Evolutionary conservation across 495 filamentous ascomycete genomes (phyloP), one percentile per base, ranked within the genome.

Genomic region (Aspergillus indologenus): DNA sequence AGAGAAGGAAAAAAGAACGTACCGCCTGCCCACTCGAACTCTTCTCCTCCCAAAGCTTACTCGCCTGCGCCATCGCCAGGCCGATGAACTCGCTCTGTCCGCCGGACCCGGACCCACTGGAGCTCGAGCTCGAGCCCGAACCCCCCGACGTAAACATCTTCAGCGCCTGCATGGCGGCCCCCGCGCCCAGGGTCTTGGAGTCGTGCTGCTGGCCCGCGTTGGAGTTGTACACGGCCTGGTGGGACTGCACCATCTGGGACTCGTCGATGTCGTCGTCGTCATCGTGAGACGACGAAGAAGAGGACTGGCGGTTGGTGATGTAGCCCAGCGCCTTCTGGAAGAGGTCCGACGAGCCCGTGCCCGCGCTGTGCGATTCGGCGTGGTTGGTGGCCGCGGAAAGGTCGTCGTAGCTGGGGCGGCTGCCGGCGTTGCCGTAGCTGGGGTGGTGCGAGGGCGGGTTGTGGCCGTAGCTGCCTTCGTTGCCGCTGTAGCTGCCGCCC

Each of bases 51-150:
- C 85, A 89, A 65, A 89, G 63, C 71, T 85, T 83, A 19, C 77
- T 71, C 34, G 86, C 86, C 79, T 89, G 81, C 8, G 74, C 79
- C 86, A 89, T 89, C 0, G 86, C 86, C 71, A 87, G 68, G 5
- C 84, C 85, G 64, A 89, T 81, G 57, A 88, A 83, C 65, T 79
- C 69, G 65, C 81, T 86, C 77, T 87, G 77, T 43, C 76, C 76
- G 17, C 72, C 72, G 0, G 67, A 72, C 18, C 69, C 71, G n/a
- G n/a, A n/a, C n/a, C n/a, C n/a, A n/a, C n/a, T n/a, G n/a, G n/a
- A n/a, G n/a, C n/a, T n/a, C n/a, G n/a, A n/a, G n/a, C n/a, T n/a
- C n/a, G n/a, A n/a, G 31, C 50, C 18, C 48, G 44, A 26, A 1
- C 68, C 64, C 11, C 79, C 76, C 8, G 70, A 68, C 2, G 74